Conservation (phyloP, 1,139 yeast genomes). For the Debaryomyces singareniensis region DNA sequence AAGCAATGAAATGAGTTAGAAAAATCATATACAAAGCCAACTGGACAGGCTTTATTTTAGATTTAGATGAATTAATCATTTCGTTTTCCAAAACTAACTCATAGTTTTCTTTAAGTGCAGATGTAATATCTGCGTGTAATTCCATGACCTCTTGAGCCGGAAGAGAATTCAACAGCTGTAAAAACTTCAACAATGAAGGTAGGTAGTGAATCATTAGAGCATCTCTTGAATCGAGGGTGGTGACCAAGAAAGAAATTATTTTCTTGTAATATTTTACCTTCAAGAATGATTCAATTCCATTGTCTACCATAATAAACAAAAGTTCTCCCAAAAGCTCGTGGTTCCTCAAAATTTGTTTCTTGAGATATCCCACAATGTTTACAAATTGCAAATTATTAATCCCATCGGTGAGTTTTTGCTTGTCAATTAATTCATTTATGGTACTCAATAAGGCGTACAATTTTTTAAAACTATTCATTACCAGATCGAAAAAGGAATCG, state of each 20-base stretch:
- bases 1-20: conserved; percentile 57
- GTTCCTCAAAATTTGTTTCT: conserved; percentile 54
- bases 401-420: conserved; percentile 45
- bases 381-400: conserved; percentile 43
- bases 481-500: conserved; percentile 24
- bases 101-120: conserved; percentile 16
- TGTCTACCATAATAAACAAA: conserved; percentile 42
- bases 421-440: conserved; percentile 59
- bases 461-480: conserved; percentile 48
- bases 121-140: conserved; percentile 21
- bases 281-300: conserved; percentile 26
- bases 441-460: conserved; percentile 50
- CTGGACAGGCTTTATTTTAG: conserved; percentile 49
- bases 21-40: conserved; percentile 47
- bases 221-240: conserved; percentile 58
- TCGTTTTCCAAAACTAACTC: conserved; percentile 17
- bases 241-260: conserved; percentile 11
- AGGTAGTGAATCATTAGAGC: conserved; percentile 55
- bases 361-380: conserved; percentile 50
- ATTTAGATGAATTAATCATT: conserved; percentile 41
- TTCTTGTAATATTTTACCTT: conserved; percentile 28
- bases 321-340: conserved; percentile 73
- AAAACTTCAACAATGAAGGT: conserved; percentile 51
- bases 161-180: conserved; percentile 21
- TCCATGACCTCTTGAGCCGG: conserved; percentile 18